Base-by-base conservation (phyloP, 2,329 filamentous ascomycete genomes). In the Laburnicola sp. region DNA sequence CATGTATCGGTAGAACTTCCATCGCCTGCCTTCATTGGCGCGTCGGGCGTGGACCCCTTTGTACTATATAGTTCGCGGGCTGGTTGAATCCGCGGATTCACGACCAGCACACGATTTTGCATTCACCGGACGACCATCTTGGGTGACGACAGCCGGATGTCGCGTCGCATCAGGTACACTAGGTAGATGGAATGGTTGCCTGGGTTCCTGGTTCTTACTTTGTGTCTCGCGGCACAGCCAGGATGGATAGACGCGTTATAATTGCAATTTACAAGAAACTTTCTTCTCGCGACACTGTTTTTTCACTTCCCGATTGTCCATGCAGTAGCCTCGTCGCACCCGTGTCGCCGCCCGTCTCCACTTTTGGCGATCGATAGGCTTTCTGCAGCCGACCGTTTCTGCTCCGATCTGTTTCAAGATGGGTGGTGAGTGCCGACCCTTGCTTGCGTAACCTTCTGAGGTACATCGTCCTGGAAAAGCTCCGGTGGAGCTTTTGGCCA, bases 1-100 rank as follows among this genome's bases (percentile, higher is more conserved):
- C 54, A 66, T 66, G 69, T 64, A 54, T 55, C 59, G 66, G 61
- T 69, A 71, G 66, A 71, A 38, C 49, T 61, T 64, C 64, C 59
- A 60, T 54, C 40, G 64, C 58, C 64, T 56, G 70, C 70, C 65
- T 66, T 71, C 70, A 54, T 30, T 64, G 62, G 66, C 68, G 50
- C 52, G 48, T 45, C 27, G 45, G 65, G 59, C 62, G 58, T 58
- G 68, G 63, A 59, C 50, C 60, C 59, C 60, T 70, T 67, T 65
- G 61, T 58, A 50, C 53, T 61, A 62, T 58, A 68, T 68, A 67
- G 64, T 61, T 66, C 60, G 60, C 59, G 60, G 60, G 58, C 61
- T 67, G 60, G 55, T 50, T 64, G 56, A 57, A 53, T 62, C 57
- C 50, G 46, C 47, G 46, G 57, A 59, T 64, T 62, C 61, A 65